Evolutionary conservation across 768 basidiomycete species (phyloP).

Genomic region (Kwoniella dejecticola): DNA sequence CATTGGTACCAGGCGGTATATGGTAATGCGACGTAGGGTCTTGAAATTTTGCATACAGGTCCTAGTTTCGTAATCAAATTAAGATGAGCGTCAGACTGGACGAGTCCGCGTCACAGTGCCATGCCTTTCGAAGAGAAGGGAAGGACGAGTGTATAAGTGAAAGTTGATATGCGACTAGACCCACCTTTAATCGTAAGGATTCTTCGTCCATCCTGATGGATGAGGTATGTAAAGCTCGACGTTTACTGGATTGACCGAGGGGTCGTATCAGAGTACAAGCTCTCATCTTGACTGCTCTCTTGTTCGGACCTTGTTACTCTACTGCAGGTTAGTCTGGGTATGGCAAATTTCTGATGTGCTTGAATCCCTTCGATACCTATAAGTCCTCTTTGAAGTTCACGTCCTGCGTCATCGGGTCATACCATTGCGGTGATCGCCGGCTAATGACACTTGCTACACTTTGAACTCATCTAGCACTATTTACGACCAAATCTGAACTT

Average conservation of each 20-base stretch:
- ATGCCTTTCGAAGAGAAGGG: too few species aligned
- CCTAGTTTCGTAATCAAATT: conserved; percentile 5
- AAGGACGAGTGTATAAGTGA: neutral
- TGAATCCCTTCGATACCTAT: neutral
- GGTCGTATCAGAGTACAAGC: neutral
- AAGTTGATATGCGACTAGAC: neutral
- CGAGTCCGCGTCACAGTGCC: neutral
- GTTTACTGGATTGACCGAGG: neutral
- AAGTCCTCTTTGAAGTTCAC: conserved; percentile 1
- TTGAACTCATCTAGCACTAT: too few species aligned
- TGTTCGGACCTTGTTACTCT: too few species aligned
- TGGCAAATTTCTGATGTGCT: too few species aligned
- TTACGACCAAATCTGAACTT: too few species aligned
- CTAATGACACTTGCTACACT: too few species aligned
- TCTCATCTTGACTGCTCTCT: neutral
- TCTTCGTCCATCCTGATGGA: conserved; percentile 10
- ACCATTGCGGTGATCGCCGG: neutral
- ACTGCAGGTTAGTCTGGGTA: too few species aligned
- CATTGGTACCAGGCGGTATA: conserved; percentile 37
- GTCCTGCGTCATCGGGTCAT: neutral
- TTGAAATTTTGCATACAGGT: conserved; percentile 39
- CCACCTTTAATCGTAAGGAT: conserved; percentile 7
- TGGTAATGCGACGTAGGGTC: conserved; percentile 43
- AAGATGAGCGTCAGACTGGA: neutral
- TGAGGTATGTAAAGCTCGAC: neutral